Conservation (phyloP, 768 basidiomycete species). For the Tubosaeta brunneosetosa region DNA sequence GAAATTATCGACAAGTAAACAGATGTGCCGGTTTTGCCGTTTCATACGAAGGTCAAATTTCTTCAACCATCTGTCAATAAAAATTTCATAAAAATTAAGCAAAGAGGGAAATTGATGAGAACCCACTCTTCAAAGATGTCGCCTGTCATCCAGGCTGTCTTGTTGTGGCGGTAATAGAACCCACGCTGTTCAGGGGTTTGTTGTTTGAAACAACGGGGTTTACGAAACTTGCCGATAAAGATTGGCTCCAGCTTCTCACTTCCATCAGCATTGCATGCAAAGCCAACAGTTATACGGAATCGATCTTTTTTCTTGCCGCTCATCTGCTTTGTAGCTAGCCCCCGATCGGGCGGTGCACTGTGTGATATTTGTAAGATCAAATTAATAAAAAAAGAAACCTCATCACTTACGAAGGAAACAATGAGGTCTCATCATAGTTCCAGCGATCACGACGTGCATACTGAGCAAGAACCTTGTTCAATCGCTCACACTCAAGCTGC, state of each 20-base stretch:
- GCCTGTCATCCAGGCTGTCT: not conserved
- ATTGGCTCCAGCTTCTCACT: not conserved
- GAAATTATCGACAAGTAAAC: no score
- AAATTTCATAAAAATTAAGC: no score
- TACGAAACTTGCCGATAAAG: not conserved
- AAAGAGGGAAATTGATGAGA: no score
- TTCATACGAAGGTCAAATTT: no score
- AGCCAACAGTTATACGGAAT: not conserved
- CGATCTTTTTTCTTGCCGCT: not conserved
- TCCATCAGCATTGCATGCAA: not conserved
- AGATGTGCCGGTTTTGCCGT: no score
- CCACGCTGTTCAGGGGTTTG: not conserved
- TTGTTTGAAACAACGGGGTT: not conserved
- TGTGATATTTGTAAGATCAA: no score
- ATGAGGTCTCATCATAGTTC: not conserved
- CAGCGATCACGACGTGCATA: not conserved
- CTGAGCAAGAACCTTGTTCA: no score
- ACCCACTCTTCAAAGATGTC: no score
- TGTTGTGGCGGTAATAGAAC: not conserved
- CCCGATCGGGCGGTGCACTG: not conserved
- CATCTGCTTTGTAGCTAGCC: not conserved
- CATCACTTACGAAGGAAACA: not conserved
- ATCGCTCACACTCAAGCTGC: not conserved
- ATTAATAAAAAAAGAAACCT: not conserved
- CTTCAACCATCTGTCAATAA: no score